Base-by-base conservation (phyloP, 1,284 basidiomycete species). In the Polyporus tsugae region DNA sequence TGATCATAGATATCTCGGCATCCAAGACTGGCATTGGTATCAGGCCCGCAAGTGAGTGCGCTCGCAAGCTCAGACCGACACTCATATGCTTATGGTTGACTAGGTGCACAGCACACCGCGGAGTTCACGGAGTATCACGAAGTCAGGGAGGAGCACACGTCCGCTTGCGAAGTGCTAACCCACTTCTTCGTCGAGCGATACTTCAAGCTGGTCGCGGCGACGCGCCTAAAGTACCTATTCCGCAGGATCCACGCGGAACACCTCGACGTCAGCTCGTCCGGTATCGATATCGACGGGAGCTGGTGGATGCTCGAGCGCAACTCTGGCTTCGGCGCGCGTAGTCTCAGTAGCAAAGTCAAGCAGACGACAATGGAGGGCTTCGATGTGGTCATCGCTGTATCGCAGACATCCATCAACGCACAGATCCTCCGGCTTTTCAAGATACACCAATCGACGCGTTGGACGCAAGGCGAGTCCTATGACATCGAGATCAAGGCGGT, bases 321-420 rank as follows among this genome's bases (percentile, higher is more conserved):
- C 25, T 63, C 60, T 10, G 55, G 65, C 1, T 62, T 59, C 25
- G 41, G 67, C 22, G 67, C 62, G 7, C 46, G 29, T 29, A 74
- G 72, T 66, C 71, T 71, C 29, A 73, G 76, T 19, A 35, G 33
- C 59, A 73, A 73, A 17, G 71, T 75, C 33, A 73, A 72, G 69
- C 68, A 70, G 42, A 74, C 73, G 53, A 70, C 73, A 63, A 75
- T 76, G 72, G 61, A 64, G 60, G 76, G 76, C 65, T 80, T 78
- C 73, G 80, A 81, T 69, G 70, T 77, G 58, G 71, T 80, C 72
- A 71, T 71, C 22, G 78, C 79, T 1, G 69, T 81, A 60, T 78
- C 80, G 1, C 78, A 80, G 63, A 68, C 70, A 3, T 75, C 78
- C 1, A 75, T 81, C 72, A 78, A 78, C 68, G 67, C 66, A 10